Base-by-base conservation (phyloP, 768 basidiomycete genomes). In the Piloderma croceum region DNA sequence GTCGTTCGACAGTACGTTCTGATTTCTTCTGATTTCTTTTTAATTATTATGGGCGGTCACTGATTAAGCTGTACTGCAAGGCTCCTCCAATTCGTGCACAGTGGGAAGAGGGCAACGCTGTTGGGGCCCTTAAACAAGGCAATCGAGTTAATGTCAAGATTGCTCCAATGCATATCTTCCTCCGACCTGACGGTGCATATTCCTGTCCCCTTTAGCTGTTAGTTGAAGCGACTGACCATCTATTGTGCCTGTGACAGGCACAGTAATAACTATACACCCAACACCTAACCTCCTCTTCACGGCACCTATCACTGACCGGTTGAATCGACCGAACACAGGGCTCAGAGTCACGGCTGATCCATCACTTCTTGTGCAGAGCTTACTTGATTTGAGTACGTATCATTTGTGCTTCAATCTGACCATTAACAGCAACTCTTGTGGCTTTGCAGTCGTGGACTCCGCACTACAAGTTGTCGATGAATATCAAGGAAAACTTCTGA, bases 381-480 rank as follows among this genome's bases (percentile, higher is more conserved):
- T 90, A 17, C 62, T 90, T 31, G 86, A 88, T 55, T 65, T 69
- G 57, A 60, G 74, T 74, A 40, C 17, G 65, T 58, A 5, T 9
- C 13, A 5, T 17, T 23, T 12, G 3, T 18, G 17, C 33, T 19
- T 23, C 12, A 6, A 18, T 13, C 4, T n/a, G 35, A 24, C 31
- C 29, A n/a, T 32, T 21, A 7, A 22, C 36, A 32, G 24, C 29
- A 24, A 31, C 6, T 13, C 17, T 38, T 31, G 42, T 0, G 24
- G 20, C 2, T 43, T n/a, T n/a, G n/a, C n/a, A 83, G 80, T 82
- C 34, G 83, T 85, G 9, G 85, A 88, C 55, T 68, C 73, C 33
- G 74, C 78, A 1, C 59, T 86, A 7, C 76, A 80, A 51, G 75
- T 86, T 24, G 69, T 84, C 35, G 83, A 86, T 40, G 71, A 74